Evolutionary conservation across 257 asterid species (phyloP), one percentile per base, ranked within the genome.

Genomic region (Thymus mandschuricus): DNA sequence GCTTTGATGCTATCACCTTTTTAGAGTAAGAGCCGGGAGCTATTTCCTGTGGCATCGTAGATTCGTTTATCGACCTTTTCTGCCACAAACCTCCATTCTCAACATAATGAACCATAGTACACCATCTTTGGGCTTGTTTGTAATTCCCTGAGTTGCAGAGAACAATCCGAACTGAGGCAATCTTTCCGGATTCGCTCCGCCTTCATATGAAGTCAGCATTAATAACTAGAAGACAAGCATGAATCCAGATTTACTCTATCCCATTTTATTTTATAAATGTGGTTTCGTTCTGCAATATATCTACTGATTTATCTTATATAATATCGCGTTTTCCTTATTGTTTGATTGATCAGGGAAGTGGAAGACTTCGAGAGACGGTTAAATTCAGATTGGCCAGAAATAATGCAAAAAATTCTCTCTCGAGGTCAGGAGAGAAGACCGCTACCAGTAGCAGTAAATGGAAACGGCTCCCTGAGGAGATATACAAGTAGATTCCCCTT

Each of bases 321-420:
- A 21, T 21, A 21, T 21, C 21, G 2, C 3, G 3, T 67, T 28
- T 55, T 57, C 13, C 52, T 33, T 41, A 38, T 6, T 71, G 67
- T 70, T 46, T 75, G 64, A 68, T 75, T 79, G 76, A 75, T 70
- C 82, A 95, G 99, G 92, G 99, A 95, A 85, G 99, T 95, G 66
- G 99, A 87, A 76, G 99, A 92, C 81, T 95, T 95, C 62, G 99
- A 98, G 30, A 84, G 99, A 81, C 86, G 96, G 83, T 79, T 95
- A 74, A 92, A 88, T 76, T 86, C 98, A n/a, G 91, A 84, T 77
- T 93, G 98, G 98, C 96, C 96, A 3, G 94, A 88, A 77, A 86
- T 93, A 81, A 82, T 90, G 89, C 95, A 91, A 76, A 96, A 89
- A 83, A 81, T 93, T 62, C 87, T 87, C 11, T 88, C 96, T 69